Base-by-base conservation (phyloP, 148 eudicot species). In the Amaranthus hypochondriacus region DNA sequence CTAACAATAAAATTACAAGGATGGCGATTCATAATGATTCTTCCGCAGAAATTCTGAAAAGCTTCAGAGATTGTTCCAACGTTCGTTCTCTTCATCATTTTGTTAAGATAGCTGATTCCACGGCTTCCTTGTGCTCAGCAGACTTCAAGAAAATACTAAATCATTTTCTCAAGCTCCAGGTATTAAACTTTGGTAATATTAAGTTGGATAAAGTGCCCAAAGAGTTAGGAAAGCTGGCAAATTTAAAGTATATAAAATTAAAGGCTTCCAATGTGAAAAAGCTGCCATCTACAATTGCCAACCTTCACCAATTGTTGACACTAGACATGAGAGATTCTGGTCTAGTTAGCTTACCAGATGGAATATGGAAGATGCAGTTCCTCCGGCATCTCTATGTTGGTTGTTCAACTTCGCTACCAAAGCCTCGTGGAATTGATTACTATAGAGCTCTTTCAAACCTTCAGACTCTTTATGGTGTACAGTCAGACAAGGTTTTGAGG, bases 291-390 rank as follows among this genome's bases (percentile, higher is more conserved):
- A 70, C 75, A 51, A 57, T 79, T 4, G 73, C 70, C 65, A 71
- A 70, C 12, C 82, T 81, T 52, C 74, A 21, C 13, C 43, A 59
- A 18, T 42, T 81, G 57, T 67, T 77, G 77, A 81, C 84, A 60
- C 62, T 81, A 7, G 84, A 81, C 65, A 51, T 81, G 75, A 77
- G 79, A 71, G 84, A 81, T 60, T 68, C 82, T 53, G 5, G 4
- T 53, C 49, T 65, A 56, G 9, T 57, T 4, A 56, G 59, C 57
- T 42, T 77, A n/a, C 75, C 81, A 0, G 43, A 56, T 52, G 84
- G 51, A 42, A 64, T 81, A 43, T 81, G 84, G 84, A 81, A 66
- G 78, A 77, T 77, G 78, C 62, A 74, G 62, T 49, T 2, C 39
- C 80, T 81, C 57, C 74, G 76, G 59, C 78, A 81, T 56, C 72